phyloP scores from a whole-genome alignment of 2,329 filamentous ascomycete species.

The Neoarthrinium moseri region DNA sequence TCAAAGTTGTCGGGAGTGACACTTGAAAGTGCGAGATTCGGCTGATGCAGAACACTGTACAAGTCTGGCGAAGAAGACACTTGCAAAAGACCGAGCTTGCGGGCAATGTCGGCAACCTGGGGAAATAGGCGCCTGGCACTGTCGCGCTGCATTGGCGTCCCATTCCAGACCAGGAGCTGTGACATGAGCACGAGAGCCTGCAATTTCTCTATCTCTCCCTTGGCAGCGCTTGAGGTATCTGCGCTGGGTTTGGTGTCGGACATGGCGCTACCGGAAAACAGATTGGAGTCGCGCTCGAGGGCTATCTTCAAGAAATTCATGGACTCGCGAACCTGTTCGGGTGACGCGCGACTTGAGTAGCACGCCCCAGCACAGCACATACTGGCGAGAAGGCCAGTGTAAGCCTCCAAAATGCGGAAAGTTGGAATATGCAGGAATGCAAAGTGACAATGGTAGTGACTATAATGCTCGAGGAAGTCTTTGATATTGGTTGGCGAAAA shows the following conservation, averaged over 20 bases:
- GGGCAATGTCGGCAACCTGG: slow-evolving; percentile 54
- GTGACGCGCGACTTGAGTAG: slow-evolving; percentile 63
- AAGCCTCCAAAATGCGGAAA: slow-evolving; percentile 64
- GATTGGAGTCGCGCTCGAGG: slow-evolving; percentile 55
- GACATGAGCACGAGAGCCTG: slow-evolving; percentile 65
- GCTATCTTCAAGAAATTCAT: slow-evolving; percentile 62
- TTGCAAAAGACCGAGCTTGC: slow-evolving; percentile 54
- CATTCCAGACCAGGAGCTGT: slow-evolving; percentile 67
- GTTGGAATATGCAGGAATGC: slow-evolving; percentile 71
- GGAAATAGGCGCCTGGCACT: slow-evolving; percentile 60
- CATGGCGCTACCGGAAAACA: slow-evolving; percentile 38
- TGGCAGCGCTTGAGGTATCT: too few species aligned
- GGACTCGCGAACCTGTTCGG: slow-evolving; percentile 64
- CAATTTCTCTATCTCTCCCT: slow-evolving; percentile 60
- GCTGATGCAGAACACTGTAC: slow-evolving; percentile 62
- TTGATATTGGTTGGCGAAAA: slow-evolving; percentile 68
- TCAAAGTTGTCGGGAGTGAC: slow-evolving; percentile 55
- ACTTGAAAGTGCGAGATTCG: slow-evolving; percentile 43
- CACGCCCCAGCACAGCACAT: slow-evolving; percentile 75
- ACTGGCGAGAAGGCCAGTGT: slow-evolving; percentile 64
- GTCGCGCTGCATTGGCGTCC: slow-evolving; percentile 63
- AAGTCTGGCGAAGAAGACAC: slow-evolving; percentile 47
- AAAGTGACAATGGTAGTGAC: slow-evolving; percentile 72
- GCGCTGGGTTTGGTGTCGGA: slow-evolving; percentile 35
- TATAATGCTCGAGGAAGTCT: slow-evolving; percentile 69